Evolutionary conservation across 768 basidiomycete genomes (phyloP).

Genomic region (Boletus subcaerulescens): DNA sequence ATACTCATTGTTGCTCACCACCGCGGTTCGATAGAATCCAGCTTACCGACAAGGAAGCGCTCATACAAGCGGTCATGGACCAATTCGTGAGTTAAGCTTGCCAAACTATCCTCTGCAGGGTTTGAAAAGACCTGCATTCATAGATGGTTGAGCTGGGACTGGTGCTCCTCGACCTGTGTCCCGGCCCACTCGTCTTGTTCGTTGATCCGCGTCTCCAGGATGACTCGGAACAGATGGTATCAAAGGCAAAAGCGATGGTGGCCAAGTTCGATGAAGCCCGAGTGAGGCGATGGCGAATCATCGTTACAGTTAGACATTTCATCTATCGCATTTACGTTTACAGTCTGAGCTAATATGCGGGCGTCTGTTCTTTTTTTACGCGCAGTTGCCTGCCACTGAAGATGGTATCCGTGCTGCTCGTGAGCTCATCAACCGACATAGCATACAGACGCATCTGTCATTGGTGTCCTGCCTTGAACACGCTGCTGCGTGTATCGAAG

Average conservation of each 20-base stretch:
- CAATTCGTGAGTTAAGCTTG: conserved; percentile 31
- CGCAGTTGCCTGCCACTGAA: conserved; percentile 57
- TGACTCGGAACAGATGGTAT: conserved; percentile 38
- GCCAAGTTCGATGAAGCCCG: conserved; percentile 40
- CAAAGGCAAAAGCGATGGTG: conserved; percentile 41
- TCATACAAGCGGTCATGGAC: conserved; percentile 21
- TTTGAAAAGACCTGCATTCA: not conserved
- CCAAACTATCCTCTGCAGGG: not conserved
- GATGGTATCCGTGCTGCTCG: conserved; percentile 49
- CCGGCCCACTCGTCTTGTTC: conserved; percentile 49
- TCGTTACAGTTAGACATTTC: conserved; percentile 44
- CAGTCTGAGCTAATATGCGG: not conserved
- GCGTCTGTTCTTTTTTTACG: not conserved
- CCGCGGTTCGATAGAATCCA: conserved; percentile 4
- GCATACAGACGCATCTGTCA: conserved; percentile 50
- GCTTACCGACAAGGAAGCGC: conserved; percentile 12
- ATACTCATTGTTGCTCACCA: not conserved
- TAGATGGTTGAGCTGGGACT: conserved; percentile 53
- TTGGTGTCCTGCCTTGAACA: conserved; percentile 54
- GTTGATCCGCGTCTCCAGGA: conserved; percentile 48
- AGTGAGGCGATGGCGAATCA: conserved; percentile 37
- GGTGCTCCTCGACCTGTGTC: conserved; percentile 41
- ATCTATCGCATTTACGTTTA: not conserved
- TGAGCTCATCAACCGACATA: conserved; percentile 35
- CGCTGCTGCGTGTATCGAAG: conserved; percentile 52